Percentiles rank a stretch among this genome's conserved stretches.
These are phyloP conservation scores for Candida yuanshanica DNA, from an alignment of 805 yeast species.

Conservation along the genomic window DNA sequence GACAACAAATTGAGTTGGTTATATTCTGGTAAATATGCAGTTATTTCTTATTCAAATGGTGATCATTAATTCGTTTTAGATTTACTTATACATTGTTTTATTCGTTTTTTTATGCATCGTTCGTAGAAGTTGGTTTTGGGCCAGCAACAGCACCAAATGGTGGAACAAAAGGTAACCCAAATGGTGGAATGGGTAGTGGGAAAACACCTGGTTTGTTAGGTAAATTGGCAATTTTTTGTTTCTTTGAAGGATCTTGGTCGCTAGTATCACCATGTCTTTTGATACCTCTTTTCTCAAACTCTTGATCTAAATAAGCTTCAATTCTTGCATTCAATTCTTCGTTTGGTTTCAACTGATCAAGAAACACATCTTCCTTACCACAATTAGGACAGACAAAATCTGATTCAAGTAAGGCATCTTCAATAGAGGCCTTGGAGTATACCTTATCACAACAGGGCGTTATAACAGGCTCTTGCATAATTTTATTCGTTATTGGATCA, in stretches of 20 bases:
- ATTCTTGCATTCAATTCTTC: constrained; percentile 53
- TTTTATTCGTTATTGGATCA: constrained; percentile 64
- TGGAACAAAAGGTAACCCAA: constrained; percentile 17
- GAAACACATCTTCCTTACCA: constrained; percentile 60
- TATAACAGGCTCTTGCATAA: constrained; percentile 66
- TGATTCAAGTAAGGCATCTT: constrained; percentile 61
- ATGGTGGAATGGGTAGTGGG: constrained; percentile 11
- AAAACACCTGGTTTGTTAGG: neutral
- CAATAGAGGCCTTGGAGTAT: constrained; percentile 58
- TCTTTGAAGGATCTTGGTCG: constrained; percentile 10
- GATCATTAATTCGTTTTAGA: constrained; percentile 8
- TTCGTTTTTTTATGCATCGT: neutral
- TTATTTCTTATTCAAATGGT: constrained; percentile 55
- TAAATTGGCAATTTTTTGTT: constrained; percentile 5
- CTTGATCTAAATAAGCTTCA: constrained; percentile 40
- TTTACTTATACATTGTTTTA: neutral
- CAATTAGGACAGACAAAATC: constrained; percentile 94
- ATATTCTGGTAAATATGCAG: constrained; percentile 91
- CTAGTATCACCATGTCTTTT: constrained; percentile 19
- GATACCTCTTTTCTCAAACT: constrained; percentile 26
- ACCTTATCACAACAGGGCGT: constrained; percentile 73
- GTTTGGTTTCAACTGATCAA: constrained; percentile 67
- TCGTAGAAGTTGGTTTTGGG: neutral
- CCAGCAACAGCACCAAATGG: constrained; percentile 30
- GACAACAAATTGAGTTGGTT: constrained; percentile 76